A percentile compares a stretch with the other conserved stretches of the same genome.
Evolutionary conservation across 495 filamentous ascomycete species (phyloP).

Genomic region (Darksidea phi): DNA sequence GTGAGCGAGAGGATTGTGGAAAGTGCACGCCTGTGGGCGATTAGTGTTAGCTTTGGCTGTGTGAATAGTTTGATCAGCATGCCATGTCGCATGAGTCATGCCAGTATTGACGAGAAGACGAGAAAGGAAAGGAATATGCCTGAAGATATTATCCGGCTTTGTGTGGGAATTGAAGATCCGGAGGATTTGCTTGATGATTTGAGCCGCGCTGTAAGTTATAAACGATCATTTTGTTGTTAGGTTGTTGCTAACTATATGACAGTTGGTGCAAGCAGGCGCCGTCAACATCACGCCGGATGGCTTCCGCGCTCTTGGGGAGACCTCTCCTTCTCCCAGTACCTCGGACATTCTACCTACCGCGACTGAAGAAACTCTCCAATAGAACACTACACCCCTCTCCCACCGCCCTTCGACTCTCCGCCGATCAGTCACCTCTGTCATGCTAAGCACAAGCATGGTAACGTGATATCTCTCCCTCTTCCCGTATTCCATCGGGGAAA

Average conservation of each 20-base stretch:
- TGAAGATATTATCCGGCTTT: constrained; percentile 92
- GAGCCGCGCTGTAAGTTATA: constrained; percentile 72
- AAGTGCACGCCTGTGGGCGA: constrained; percentile 85
- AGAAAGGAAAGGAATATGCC: constrained; percentile 85
- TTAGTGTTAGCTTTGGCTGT: constrained; percentile 94
- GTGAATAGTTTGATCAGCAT: constrained; percentile 98
- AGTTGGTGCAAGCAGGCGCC: constrained; percentile 92
- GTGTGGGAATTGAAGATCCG: constrained; percentile 93
- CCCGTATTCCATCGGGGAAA: neutral
- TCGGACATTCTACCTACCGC: neutral
- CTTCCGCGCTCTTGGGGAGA: constrained; percentile 30
- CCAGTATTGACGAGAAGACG: constrained; percentile 94
- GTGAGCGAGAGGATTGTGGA: constrained; percentile 92
- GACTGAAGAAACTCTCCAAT: neutral
- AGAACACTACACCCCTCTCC: neutral
- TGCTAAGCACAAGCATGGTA: constrained; percentile 20
- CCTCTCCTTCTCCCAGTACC: neutral
- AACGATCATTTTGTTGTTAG: constrained; percentile 2
- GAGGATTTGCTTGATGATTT: constrained; percentile 94
- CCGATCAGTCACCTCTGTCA: constrained; percentile 32
- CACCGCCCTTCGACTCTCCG: neutral
- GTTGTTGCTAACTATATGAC: constrained; percentile 22
- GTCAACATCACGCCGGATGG: constrained; percentile 80
- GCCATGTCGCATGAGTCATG: constrained; percentile 99
- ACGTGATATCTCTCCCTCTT: constrained; percentile 28